Conservation (phyloP, 2,329 filamentous ascomycete species). For the Leptographium radiaticola region DNA sequence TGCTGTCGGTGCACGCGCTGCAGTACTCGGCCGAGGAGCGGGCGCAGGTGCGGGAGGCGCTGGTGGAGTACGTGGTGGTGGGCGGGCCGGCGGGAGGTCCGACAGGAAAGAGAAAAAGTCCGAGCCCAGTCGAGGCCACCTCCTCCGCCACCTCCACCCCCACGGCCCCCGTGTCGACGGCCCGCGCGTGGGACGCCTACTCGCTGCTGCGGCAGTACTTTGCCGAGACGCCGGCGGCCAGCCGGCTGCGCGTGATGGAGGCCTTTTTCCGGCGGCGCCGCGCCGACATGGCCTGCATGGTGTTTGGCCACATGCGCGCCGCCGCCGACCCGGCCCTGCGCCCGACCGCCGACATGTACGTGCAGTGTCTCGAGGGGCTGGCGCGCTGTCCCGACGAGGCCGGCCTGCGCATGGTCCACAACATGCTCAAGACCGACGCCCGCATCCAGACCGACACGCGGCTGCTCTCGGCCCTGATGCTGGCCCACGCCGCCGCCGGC, state of each 20-base stretch:
- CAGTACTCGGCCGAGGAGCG: constrained; percentile 60
- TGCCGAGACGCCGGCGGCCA: constrained; percentile 48
- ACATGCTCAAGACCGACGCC: constrained; percentile 90
- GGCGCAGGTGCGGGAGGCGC: constrained; percentile 47
- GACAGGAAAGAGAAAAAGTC: no score
- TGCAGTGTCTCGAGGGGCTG: constrained; percentile 64
- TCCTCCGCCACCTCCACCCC: no score
- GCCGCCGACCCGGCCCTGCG: constrained; percentile 49
- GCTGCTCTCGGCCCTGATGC: constrained; percentile 75
- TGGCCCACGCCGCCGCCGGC: constrained; percentile 64
- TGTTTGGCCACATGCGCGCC: constrained; percentile 91
- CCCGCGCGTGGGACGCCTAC: constrained; percentile 52
- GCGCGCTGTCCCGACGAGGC: constrained; percentile 23
- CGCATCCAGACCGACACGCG: constrained; percentile 62
- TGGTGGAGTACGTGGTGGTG: constrained; percentile 49
- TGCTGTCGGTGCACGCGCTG: constrained; percentile 63
- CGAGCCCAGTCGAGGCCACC: no score
- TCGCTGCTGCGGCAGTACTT: constrained; percentile 53
- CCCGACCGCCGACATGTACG: constrained; percentile 63
- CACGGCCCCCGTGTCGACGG: constrained; percentile 36
- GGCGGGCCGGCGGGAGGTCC: no score
- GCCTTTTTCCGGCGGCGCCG: constrained; percentile 64
- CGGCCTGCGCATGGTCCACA: constrained; percentile 65
- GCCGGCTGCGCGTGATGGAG: constrained; percentile 64
- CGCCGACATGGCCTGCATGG: constrained; percentile 70